Evolutionary conservation across 2,329 filamentous ascomycete species (phyloP), one percentile per base, ranked within the genome.

Genomic region (Drechslera avenae): DNA sequence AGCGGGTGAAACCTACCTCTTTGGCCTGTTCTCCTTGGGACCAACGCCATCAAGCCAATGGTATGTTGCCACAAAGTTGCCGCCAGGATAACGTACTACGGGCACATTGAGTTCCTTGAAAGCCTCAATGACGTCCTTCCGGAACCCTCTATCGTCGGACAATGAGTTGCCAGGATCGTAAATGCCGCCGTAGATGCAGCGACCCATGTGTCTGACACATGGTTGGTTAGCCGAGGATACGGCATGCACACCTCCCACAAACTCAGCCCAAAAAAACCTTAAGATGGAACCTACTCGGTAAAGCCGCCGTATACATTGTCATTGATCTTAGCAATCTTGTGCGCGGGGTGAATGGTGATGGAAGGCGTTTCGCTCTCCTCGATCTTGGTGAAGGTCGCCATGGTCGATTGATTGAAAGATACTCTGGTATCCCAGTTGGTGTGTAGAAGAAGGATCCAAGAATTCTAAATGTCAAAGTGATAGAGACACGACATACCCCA

Each of bases 161-260:
- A 91, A 80, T 3, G 84, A 76, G 70, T 86, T 91, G 28, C 81
- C 82, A 1, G 89, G 89, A 62, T 93, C 89, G 74, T 91, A 93
- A 68, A 94, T 88, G 58, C 90, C 90, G 57, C 89, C 89, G 71
- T 94, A 93, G 67, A 94, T 91, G 78, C 90, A 94, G 55, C 90
- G 85, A 64, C 90, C 90, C 89, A 94, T 94, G 74, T 94, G 90
- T 64, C 88, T 90, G 60, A 26, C 47, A 19, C 50, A 32, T 45
- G 51, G 66, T 35, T 44, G 48, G 66, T 71, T 50, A 72, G 62
- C 61, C 39, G 50, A 45, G 32, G 28, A 33, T 46, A 35, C 39
- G 39, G 30, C 28, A 49, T 39, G 39, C 26, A 50, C 18, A 19
- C 16, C n/a, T 31, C 10, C 26, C 14, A 13, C 35, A 31, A 21